Evolutionary conservation across 176 grass and related monocot species (phyloP), one percentile per base, ranked within the genome.

Genomic region (Elymus sibiricus): DNA sequence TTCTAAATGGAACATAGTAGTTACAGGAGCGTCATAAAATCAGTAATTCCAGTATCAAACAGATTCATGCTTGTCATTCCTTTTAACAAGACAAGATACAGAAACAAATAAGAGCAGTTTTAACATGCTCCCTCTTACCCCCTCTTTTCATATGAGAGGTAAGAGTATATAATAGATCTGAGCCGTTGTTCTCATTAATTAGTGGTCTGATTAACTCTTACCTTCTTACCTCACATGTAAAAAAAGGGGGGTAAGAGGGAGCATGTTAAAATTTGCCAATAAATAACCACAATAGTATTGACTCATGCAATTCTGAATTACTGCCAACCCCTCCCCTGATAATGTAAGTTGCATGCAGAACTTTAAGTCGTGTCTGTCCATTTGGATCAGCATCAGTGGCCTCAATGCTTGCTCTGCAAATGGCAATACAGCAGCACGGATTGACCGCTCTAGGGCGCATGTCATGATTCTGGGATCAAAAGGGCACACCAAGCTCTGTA

Each of bases 331-430:
- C 55, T 9, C 46, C 31, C 9, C 9, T 55, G 24, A 64, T 39
- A 64, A 80, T 28, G 59, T 79, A 64, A 42, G 42, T 64, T 64
- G 35, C 60, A 80, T 64, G 38, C 15, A 80, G 28, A 80, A 62
- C 17, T 46, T 29, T 11, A 80, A 28, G 15, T 11, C 39, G 14
- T 74, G 26, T 6, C 40, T 47, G 4, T 62, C 60, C 60, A 80
- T 64, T 80, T 80, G 39, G 26, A 26, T 64, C 78, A 80, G 61
- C 59, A 25, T 12, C 39, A 40, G 63, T 35, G 22, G 28, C 32
- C 42, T 24, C 28, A 17, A 55, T 66, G 40, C 39, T 47, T 58
- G 31, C 17, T 69, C 46, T 69, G 79, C 22, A 69, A 69, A 82
- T 82, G 79, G 28, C 47, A 71, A 58, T 3, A 24, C 22, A 1